Percentiles rank a stretch among this genome's conserved stretches.
Conservation (phyloP, 192 early-diverging fungal genomes). For the Hyaloraphidium curvatum region DNA sequence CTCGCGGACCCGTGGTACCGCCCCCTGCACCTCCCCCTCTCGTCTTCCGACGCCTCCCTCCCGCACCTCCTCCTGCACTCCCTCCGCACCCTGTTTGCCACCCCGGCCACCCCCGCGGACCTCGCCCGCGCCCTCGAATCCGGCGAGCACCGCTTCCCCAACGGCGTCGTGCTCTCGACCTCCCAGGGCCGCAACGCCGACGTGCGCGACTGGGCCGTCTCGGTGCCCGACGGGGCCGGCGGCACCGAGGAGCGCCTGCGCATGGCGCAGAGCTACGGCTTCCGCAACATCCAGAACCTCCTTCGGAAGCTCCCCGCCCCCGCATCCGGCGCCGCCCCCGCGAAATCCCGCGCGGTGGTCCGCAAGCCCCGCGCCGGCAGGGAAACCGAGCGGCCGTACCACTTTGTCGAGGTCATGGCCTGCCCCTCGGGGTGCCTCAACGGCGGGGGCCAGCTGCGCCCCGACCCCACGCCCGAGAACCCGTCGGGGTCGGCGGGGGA, state of each 20-base stretch:
- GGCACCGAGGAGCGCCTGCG: slow-evolving; percentile 30
- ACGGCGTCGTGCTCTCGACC: slow-evolving; percentile 1
- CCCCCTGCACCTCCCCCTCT: too few relatives aligned
- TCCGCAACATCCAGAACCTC: slow-evolving; percentile 93
- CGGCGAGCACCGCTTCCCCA: too few relatives aligned
- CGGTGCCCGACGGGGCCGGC: slow-evolving; percentile 16
- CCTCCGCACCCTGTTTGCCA: too few relatives aligned
- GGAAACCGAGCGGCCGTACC: slow-evolving; percentile 24
- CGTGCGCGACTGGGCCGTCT: slow-evolving; percentile 44
- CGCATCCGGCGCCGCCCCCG: slow-evolving; percentile 2
- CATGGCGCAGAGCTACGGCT: slow-evolving; percentile 85
- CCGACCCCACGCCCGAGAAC: slow-evolving; percentile 7
- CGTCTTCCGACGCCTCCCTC: too few relatives aligned
- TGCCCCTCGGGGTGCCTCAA: slow-evolving; percentile 95
- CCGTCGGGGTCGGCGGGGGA: not conserved
- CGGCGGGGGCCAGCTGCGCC: slow-evolving; percentile 85
- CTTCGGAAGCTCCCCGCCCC: slow-evolving; percentile 59
- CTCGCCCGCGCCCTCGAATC: too few relatives aligned
- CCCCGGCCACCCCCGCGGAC: too few relatives aligned
- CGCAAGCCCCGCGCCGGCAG: not conserved
- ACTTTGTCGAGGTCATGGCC: slow-evolving; percentile 94
- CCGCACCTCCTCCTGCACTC: too few relatives aligned
- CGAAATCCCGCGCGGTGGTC: slow-evolving; percentile 2
- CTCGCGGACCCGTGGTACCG: too few relatives aligned
- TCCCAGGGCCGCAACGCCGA: slow-evolving; percentile 61